Base-by-base conservation (phyloP, 306 rosid genomes). In the Acmispon strigosus region DNA sequence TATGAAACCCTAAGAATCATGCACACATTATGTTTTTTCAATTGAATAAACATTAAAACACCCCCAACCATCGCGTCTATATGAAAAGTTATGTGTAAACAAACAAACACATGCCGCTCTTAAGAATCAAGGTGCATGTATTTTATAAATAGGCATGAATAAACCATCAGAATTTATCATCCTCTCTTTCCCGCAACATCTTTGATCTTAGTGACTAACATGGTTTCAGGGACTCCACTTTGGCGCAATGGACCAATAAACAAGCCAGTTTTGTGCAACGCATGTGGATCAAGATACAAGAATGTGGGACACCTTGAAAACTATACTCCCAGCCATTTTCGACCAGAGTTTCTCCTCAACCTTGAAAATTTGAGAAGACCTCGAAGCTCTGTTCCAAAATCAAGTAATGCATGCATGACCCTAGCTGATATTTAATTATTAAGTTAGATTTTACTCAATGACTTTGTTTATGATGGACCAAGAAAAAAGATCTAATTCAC, bases 201-300 rank as follows among this genome's bases (percentile, higher is more conserved):
- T 13, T 39, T 6, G 10, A 17, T 22, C 17, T 42, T 1, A 4
- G 13, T 18, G 10, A 43, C 6, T 34, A 66, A 57, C 49, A 76
- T 76, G 74, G 62, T 36, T 58, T 24, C 55, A 79, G 79, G 22
- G 8, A 73, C 67, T 32, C 62, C 76, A 62, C 14, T 44, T 36
- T 74, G 83, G 80, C 77, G 57, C 0, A 34, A 24, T 4, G 84
- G 76, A 36, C 80, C 76, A 7, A 1, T 4, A 19, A 69, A 69
- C 0, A 75, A 74, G 52, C 73, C 68, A 36, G 49, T 53, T 12
- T 20, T 73, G 18, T 67, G 79, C 76, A 79, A 73, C 13, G 67
- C 79, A 7, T 52, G 79, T 60, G 80, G 80, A 14, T 14, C 61
- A 24, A 61, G 80, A 13, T 61, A 59, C 32, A 62, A 17, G 10